Conservation (phyloP, 208 protist genomes). For the Wallacemonas rigidus region DNA sequence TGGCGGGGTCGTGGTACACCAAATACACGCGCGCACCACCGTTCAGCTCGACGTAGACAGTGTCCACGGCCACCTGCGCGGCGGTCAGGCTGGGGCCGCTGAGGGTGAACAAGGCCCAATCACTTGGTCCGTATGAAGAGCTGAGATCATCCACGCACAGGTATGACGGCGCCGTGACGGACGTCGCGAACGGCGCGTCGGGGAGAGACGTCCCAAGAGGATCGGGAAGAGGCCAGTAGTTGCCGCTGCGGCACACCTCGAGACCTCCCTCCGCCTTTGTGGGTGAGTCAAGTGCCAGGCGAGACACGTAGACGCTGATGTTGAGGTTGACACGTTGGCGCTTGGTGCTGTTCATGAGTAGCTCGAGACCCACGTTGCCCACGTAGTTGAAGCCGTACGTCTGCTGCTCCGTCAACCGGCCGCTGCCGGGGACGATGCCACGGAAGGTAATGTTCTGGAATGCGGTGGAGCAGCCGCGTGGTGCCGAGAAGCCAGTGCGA, state of each 20-base stretch:
- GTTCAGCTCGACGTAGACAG: conserved; percentile 50
- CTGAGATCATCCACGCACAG: conserved; percentile 77
- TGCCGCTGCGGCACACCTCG: conserved; percentile 62
- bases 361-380: conserved; percentile 53
- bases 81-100: conserved; percentile 43
- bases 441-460: conserved; percentile 87
- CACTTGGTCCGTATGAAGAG: conserved; percentile 76
- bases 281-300: conserved; percentile 51
- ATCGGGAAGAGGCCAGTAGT: conserved; percentile 83
- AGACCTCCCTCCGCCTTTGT: conserved; percentile 42
- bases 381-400: conserved; percentile 61
- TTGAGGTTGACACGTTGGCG: conserved; percentile 43
- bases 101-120: conserved; percentile 77
- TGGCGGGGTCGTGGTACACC: conserved; percentile 58
- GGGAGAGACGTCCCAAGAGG: conserved; percentile 74
- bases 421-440: conserved; percentile 68
- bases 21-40: conserved; percentile 50
- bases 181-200: conserved; percentile 59
- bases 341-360: conserved; percentile 65
- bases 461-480: conserved; percentile 49
- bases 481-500: conserved; percentile 68
- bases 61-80: conserved; percentile 47
- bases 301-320: conserved; percentile 71
- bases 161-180: conserved; percentile 22
- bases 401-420: conserved; percentile 36